phyloP scores from a whole-genome alignment of 2,329 filamentous ascomycete genomes.

The Alternaria angustiovoidea region DNA sequence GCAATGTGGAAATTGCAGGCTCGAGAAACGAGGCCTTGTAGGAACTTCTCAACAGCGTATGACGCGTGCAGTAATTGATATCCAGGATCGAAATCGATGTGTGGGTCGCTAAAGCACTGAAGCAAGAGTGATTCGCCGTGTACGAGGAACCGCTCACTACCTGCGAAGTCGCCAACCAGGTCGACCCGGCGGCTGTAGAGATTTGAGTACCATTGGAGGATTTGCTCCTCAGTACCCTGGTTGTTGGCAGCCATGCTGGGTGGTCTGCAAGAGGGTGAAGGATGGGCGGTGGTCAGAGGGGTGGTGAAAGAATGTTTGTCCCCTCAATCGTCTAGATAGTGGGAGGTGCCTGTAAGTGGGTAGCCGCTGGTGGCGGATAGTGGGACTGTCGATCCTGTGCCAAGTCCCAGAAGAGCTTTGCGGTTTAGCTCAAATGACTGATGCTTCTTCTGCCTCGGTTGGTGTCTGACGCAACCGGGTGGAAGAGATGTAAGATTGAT shows the following conservation, averaged over 20 bases:
- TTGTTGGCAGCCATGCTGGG: slow-evolving; percentile 32
- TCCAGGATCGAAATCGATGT: slow-evolving; percentile 70
- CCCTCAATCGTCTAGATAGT: slow-evolving; percentile 15
- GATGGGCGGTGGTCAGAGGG: slow-evolving; percentile 9
- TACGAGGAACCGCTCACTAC: slow-evolving; percentile 74
- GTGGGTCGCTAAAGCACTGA: slow-evolving; percentile 67
- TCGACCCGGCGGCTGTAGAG: slow-evolving; percentile 50
- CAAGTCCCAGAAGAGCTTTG: slow-evolving; percentile 20
- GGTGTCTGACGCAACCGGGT: neutral
- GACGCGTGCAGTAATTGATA: slow-evolving; percentile 76
- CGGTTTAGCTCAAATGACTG: slow-evolving; percentile 4
- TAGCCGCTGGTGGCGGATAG: slow-evolving; percentile 27
- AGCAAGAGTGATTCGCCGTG: slow-evolving; percentile 77
- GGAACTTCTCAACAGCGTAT: slow-evolving; percentile 72
- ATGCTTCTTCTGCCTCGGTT: neutral
- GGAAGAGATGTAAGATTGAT: neutral
- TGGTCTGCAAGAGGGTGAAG: slow-evolving; percentile 5
- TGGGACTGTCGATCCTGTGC: slow-evolving; percentile 24
- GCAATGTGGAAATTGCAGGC: slow-evolving; percentile 76
- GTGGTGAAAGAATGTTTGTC: slow-evolving; percentile 18
- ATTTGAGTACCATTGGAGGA: slow-evolving; percentile 47
- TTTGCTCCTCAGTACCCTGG: slow-evolving; percentile 28
- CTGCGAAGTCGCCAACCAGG: slow-evolving; percentile 78
- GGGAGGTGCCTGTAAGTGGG: slow-evolving; percentile 15
- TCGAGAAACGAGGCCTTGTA: slow-evolving; percentile 66